These are phyloP conservation scores for Canavalia ensiformis DNA, from an alignment of 306 rosid genomes.

Conservation along the genomic window DNA sequence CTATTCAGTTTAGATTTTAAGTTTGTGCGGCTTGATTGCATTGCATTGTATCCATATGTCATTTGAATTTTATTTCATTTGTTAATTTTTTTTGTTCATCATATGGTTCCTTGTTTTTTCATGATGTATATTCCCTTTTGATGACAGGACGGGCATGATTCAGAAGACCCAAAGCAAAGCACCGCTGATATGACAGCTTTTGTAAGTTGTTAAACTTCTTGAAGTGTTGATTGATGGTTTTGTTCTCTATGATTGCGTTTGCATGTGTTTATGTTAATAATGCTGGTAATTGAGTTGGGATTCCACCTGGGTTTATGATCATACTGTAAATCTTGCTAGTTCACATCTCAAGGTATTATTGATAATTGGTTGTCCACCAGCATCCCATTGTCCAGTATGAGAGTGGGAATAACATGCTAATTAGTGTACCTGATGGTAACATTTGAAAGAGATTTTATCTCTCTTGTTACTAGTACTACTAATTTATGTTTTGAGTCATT, in stretches of 20 bases:
- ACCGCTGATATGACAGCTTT: constrained; percentile 97
- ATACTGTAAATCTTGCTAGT: background rate
- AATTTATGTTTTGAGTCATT: constrained; percentile 16
- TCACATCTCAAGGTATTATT: too few species aligned
- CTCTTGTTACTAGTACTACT: background rate
- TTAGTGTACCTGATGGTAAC: constrained; percentile 3
- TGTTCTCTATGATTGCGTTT: constrained; percentile 22
- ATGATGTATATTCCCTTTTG: background rate
- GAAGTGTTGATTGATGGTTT: background rate
- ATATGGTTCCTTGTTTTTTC: background rate
- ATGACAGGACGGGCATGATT: constrained; percentile 81
- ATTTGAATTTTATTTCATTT: background rate
- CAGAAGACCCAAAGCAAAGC: constrained; percentile 86
- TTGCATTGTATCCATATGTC: constrained; percentile 3
- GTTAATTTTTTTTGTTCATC: background rate
- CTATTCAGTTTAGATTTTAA: constrained; percentile 10
- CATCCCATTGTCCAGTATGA: background rate
- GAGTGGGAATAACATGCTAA: constrained; percentile 20
- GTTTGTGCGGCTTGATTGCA: constrained; percentile 7
- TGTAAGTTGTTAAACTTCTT: constrained; percentile 63
- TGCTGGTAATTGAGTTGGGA: constrained; percentile 15
- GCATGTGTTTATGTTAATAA: constrained; percentile 11
- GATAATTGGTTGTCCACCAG: background rate
- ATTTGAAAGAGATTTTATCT: background rate
- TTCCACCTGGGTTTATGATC: constrained; percentile 10